phyloP scores from a whole-genome alignment of 257 asterid species.

The Rauvolfia tetraphylla region DNA sequence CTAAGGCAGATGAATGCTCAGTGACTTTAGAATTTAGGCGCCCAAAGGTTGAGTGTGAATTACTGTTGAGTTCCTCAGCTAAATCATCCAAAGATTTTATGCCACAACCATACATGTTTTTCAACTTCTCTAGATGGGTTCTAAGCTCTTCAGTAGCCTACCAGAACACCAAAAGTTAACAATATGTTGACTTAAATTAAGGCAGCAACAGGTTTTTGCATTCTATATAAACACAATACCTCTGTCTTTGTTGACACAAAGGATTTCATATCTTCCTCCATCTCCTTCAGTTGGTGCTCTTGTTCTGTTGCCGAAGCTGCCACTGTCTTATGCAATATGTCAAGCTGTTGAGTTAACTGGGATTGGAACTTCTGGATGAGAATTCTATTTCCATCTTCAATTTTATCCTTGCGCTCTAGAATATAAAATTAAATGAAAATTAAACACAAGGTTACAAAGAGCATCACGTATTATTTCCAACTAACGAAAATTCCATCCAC shows the following conservation, averaged over 20 bases:
- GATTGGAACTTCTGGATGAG: constrained; percentile 76
- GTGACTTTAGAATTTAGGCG: constrained; percentile 74
- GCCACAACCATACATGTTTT: constrained; percentile 73
- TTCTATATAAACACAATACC: constrained; percentile 36
- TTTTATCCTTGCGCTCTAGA: constrained; percentile 89
- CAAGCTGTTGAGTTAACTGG: constrained; percentile 84
- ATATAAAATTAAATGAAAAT: constrained; percentile 13
- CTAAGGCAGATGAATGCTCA: constrained; percentile 70
- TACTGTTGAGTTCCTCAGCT: constrained; percentile 74
- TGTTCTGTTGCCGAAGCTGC: constrained; percentile 89
- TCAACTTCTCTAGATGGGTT: constrained; percentile 57
- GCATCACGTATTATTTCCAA: neutral
- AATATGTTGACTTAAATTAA: neutral
- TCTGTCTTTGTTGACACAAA: constrained; percentile 80
- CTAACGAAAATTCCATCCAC: constrained; percentile 23
- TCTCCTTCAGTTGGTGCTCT: constrained; percentile 75
- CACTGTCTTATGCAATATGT: constrained; percentile 69
- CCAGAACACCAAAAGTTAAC: constrained; percentile 3
- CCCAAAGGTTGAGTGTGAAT: constrained; percentile 70
- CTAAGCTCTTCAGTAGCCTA: constrained; percentile 93
- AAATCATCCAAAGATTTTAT: constrained; percentile 66
- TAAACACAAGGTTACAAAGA: constrained; percentile 15
- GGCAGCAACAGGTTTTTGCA: neutral
- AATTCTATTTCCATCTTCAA: constrained; percentile 77
- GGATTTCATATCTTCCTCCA: constrained; percentile 95